phyloP scores from a whole-genome alignment of 495 filamentous ascomycete genomes.

The Penicillium silybi region DNA sequence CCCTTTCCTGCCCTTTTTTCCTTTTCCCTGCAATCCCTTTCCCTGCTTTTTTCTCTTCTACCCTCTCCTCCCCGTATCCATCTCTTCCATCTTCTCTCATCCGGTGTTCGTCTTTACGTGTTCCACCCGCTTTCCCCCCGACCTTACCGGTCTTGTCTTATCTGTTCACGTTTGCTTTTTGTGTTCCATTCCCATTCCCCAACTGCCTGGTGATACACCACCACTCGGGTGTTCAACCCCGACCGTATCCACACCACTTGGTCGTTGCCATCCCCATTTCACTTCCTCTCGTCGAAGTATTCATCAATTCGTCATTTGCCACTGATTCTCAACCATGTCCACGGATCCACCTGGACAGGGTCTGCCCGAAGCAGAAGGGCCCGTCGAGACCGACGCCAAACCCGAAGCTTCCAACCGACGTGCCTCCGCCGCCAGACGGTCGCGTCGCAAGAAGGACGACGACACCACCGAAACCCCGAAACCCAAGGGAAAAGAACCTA shows the following conservation, averaged over 20 bases:
- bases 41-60: slow-evolving; percentile 7
- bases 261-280: neutral
- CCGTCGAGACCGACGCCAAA: slow-evolving; percentile 3
- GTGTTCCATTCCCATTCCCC: slow-evolving; percentile 4
- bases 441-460: slow-evolving; percentile 48
- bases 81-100: slow-evolving; percentile 7
- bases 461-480: slow-evolving; percentile 15
- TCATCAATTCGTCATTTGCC: slow-evolving; percentile 8
- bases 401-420: slow-evolving; percentile 23
- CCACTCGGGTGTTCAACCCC: neutral
- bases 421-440: slow-evolving; percentile 35
- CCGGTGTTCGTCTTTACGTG: slow-evolving; percentile 18
- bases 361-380: slow-evolving; percentile 15
- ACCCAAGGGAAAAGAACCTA: slow-evolving; percentile 26
- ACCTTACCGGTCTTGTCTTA: neutral
- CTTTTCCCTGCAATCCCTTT: slow-evolving; percentile 10
- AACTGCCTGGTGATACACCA: slow-evolving; percentile 2
- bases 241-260: neutral
- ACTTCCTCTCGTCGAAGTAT: neutral
- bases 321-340: slow-evolving; percentile 14
- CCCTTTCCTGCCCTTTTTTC: slow-evolving; percentile 15
- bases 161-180: neutral
- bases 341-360: slow-evolving; percentile 15
- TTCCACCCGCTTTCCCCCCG: neutral
- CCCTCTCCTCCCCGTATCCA: slow-evolving; percentile 3